Evolutionary conservation across 164 flowering plant species (phyloP).

Genomic region (Malania oleifera): DNA sequence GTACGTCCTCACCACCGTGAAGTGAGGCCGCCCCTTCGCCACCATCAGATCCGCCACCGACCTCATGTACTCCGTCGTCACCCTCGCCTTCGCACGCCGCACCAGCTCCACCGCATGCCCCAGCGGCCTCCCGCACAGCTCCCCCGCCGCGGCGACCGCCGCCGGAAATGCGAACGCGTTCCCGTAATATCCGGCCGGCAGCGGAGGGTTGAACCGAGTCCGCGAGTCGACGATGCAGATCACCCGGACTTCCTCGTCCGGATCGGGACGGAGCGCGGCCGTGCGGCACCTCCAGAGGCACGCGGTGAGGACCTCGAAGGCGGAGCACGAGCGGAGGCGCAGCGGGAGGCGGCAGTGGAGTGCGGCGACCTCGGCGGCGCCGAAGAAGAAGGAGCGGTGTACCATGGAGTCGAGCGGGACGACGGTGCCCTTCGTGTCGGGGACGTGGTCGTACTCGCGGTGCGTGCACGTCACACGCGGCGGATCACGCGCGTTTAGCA

Average conservation of each 20-base stretch:
- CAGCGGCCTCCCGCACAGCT: conserved; percentile 29
- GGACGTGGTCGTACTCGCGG: conserved; percentile 28
- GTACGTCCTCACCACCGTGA: conserved; percentile 30
- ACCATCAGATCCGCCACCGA: conserved; percentile 53
- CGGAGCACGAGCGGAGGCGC: conserved; percentile 17
- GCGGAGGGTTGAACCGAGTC: conserved; percentile 23
- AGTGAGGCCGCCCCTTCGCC: conserved; percentile 31
- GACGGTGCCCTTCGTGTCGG: conserved; percentile 10
- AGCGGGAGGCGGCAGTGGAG: conserved; percentile 17
- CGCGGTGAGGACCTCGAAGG: conserved; percentile 35
- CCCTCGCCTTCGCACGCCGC: conserved; percentile 29
- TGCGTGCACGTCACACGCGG: conserved; percentile 34
- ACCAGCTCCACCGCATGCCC: conserved; percentile 37
- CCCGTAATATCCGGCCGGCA: conserved; percentile 52
- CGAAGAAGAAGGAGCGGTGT: conserved; percentile 39
- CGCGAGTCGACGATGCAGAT: conserved; percentile 32
- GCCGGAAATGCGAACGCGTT: conserved; percentile 36
- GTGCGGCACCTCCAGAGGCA: conserved; percentile 41
- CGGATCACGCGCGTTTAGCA: conserved; percentile 28
- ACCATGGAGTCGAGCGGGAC: conserved; percentile 17
- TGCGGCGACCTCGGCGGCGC: conserved; percentile 21
- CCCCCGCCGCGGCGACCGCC: conserved; percentile 27
- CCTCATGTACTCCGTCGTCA: conserved; percentile 43
- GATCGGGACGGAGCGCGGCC: conserved; percentile 23
- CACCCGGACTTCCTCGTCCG: conserved; percentile 36